Conservation (phyloP, 1,284 basidiomycete species). For the Rhodotorula sp. region DNA sequence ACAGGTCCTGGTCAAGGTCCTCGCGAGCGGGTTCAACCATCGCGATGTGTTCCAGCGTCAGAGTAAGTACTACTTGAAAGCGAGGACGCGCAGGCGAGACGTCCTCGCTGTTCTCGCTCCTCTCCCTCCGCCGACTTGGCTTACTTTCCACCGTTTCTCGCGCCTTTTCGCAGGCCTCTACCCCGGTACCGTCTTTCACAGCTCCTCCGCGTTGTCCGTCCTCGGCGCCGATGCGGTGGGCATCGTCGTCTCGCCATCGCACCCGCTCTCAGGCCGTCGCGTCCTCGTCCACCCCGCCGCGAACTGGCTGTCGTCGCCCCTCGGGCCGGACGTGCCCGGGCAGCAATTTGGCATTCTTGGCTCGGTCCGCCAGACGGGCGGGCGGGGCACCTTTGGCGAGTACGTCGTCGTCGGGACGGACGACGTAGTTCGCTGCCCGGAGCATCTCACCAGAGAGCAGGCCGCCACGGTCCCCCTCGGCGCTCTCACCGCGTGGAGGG, state of each 20-base stretch:
- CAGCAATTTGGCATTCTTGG: conserved; percentile 44
- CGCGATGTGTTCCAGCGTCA: conserved; percentile 46
- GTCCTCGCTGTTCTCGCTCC: background rate
- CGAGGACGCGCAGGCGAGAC: too few species aligned
- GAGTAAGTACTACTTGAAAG: conserved; percentile 8
- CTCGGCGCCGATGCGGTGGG: conserved; percentile 46
- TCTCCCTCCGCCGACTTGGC: too few species aligned
- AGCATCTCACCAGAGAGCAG: conserved; percentile 66
- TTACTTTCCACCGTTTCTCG: background rate
- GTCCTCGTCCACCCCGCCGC: conserved; percentile 42
- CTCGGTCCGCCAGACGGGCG: conserved; percentile 33
- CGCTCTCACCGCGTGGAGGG: conserved; percentile 79
- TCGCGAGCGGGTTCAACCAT: conserved; percentile 45
- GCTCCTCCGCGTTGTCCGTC: conserved; percentile 27
- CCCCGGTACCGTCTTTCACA: conserved; percentile 43
- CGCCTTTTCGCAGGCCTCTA: conserved; percentile 34
- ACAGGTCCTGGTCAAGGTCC: conserved; percentile 43
- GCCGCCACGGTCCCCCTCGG: conserved; percentile 74
- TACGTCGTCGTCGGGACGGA: conserved; percentile 72
- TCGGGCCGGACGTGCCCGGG: conserved; percentile 40
- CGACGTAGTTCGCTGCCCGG: conserved; percentile 67
- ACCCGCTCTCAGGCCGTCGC: conserved; percentile 33
- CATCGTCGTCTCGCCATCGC: conserved; percentile 38
- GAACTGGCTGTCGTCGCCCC: conserved; percentile 36
- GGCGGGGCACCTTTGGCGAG: conserved; percentile 70